phyloP scores from a whole-genome alignment of 306 rosid genomes.

The Prunus mongolica region DNA sequence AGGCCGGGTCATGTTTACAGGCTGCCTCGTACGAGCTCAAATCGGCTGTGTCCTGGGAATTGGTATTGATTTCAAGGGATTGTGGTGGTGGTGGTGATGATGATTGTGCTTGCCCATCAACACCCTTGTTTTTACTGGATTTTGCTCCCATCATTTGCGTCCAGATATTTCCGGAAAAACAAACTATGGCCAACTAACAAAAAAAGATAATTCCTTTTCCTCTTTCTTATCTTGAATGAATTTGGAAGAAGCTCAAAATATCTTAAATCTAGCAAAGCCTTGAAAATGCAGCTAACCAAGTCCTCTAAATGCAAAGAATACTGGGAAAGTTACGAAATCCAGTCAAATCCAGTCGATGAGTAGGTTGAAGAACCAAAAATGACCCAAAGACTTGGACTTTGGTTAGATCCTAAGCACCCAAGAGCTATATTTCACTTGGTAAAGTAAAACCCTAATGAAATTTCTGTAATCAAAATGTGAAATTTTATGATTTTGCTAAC shows the following conservation, averaged over 20 bases:
- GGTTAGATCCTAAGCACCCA: conserved; percentile 14
- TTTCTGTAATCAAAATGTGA: background rate
- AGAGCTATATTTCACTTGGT: conserved; percentile 4
- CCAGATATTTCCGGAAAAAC: background rate
- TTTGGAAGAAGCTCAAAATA: background rate
- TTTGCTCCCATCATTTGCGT: conserved; percentile 66
- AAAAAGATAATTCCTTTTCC: background rate
- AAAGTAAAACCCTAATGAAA: background rate
- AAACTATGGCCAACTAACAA: background rate
- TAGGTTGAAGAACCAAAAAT: background rate
- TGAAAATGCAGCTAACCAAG: background rate
- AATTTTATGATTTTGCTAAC: background rate
- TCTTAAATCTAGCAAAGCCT: background rate
- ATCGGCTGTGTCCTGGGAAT: conserved; percentile 45
- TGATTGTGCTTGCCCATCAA: conserved; percentile 16
- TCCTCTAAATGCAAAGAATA: background rate
- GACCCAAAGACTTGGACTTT: background rate
- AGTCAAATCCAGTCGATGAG: background rate
- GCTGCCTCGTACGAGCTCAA: conserved; percentile 80
- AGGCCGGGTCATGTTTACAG: conserved; percentile 53
- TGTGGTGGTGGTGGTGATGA: background rate
- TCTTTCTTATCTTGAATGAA: background rate
- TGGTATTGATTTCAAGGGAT: conserved; percentile 33
- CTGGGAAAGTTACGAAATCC: background rate
- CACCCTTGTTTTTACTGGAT: conserved; percentile 41